A percentile compares a stretch with the other conserved stretches of the same genome.
Evolutionary conservation across 441 rosid genomes (phyloP).

Genomic region (Brassica balearica): DNA sequence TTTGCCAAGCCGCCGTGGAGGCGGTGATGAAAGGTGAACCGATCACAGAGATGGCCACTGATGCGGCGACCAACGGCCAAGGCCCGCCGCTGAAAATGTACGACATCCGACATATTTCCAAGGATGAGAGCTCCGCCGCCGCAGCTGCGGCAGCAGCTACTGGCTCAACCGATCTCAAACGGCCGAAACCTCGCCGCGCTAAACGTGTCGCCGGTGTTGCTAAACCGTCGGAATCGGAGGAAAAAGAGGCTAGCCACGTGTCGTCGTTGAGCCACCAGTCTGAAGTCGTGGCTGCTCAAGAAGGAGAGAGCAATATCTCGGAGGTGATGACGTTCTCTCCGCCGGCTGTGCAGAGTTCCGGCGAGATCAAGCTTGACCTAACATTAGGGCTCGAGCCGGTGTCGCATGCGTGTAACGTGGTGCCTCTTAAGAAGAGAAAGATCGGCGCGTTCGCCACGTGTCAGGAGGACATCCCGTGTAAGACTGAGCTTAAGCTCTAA

Average conservation of each 20-base stretch:
- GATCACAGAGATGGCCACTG: constrained; percentile 71
- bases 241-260: constrained; percentile 68
- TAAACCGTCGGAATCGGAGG: constrained; percentile 25
- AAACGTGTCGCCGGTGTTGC: constrained; percentile 4
- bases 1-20: constrained; percentile 74
- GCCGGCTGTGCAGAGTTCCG: constrained; percentile 22
- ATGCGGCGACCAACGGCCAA: constrained; percentile 66
- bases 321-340: constrained; percentile 27
- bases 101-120: constrained; percentile 85
- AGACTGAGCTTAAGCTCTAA: constrained; percentile 37
- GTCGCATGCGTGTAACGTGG: constrained; percentile 47
- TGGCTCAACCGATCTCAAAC: constrained; percentile 44
- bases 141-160: background rate
- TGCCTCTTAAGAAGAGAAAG: constrained; percentile 60
- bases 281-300: constrained; percentile 41
- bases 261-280: constrained; percentile 46
- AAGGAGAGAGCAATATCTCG: constrained; percentile 49
- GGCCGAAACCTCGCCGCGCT: constrained; percentile 60
- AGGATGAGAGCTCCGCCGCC: constrained; percentile 60
- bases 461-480: constrained; percentile 29
- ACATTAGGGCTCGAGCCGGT: constrained; percentile 54
- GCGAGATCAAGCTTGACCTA: constrained; percentile 41
- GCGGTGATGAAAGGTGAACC: constrained; percentile 68
- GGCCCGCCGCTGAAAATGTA: constrained; percentile 82
- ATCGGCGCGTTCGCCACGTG: constrained; percentile 40